Percentiles rank a stretch among this genome's conserved stretches.
Evolutionary conservation across 2,329 filamentous ascomycete species (phyloP).

Genomic region (Fusarium tjaetaba): DNA sequence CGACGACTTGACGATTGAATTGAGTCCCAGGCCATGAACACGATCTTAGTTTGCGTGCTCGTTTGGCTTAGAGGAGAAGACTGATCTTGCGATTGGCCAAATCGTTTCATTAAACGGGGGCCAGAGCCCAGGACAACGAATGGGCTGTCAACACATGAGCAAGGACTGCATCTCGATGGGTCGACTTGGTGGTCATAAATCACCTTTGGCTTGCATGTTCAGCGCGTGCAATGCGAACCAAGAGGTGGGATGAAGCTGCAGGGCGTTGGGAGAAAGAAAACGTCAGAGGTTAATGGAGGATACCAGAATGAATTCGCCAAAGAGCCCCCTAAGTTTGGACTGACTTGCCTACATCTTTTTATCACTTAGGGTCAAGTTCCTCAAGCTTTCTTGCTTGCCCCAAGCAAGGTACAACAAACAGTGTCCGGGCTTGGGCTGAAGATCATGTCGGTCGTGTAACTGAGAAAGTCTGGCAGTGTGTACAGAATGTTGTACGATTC

Average conservation of each 20-base stretch:
- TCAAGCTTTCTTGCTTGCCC: background rate
- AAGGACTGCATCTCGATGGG: constrained; percentile 35
- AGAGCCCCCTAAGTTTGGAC: background rate
- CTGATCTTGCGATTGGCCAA: constrained; percentile 29
- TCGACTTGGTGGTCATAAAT: constrained; percentile 22
- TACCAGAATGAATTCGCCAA: background rate
- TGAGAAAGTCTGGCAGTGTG: background rate
- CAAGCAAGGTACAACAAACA: constrained; percentile 1
- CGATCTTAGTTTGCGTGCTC: background rate
- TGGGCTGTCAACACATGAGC: constrained; percentile 38
- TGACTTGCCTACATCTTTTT: background rate
- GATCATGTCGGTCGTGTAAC: constrained; percentile 18
- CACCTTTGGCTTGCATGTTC: constrained; percentile 27
- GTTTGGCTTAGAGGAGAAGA: constrained; percentile 6
- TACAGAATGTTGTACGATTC: constrained; percentile 1
- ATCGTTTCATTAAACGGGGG: constrained; percentile 15
- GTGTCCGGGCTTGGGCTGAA: constrained; percentile 1
- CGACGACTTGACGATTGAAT: constrained; percentile 4
- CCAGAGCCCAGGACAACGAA: constrained; percentile 27
- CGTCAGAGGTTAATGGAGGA: background rate
- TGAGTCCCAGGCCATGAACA: background rate
- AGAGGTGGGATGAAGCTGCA: constrained; percentile 22
- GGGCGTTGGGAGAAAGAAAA: background rate
- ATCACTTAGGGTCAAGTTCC: background rate
- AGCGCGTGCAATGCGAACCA: constrained; percentile 18